These are phyloP conservation scores for Capsicum chinense DNA, from an alignment of 257 asterid species.

Conservation along the genomic window DNA sequence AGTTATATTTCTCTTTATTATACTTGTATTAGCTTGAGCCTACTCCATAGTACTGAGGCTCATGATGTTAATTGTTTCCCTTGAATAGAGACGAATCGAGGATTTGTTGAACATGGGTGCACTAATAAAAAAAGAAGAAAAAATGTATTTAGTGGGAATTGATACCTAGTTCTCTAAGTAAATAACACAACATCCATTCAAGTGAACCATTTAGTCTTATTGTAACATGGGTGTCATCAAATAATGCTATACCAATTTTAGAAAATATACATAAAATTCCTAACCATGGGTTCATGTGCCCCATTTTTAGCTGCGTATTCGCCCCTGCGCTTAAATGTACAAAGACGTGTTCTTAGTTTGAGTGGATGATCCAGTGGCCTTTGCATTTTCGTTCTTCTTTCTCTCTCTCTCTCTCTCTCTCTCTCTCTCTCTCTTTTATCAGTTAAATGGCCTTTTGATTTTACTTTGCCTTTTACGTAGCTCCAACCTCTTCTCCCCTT, in stretches of 20 bases:
- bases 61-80: neutral
- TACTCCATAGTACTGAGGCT: neutral
- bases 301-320: too few relatives aligned
- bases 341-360: neutral
- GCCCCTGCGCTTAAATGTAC: neutral
- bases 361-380: neutral
- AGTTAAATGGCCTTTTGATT: neutral
- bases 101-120: too few relatives aligned
- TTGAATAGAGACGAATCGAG: too few relatives aligned
- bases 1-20: neutral
- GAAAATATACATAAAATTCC: too few relatives aligned
- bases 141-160: too few relatives aligned
- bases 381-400: neutral
- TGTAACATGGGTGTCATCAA: too few relatives aligned
- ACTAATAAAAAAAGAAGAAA: too few relatives aligned
- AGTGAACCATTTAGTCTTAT: too few relatives aligned
- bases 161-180: too few relatives aligned
- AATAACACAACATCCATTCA: too few relatives aligned
- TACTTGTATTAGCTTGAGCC: neutral
- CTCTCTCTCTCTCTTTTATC: neutral
- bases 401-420: neutral
- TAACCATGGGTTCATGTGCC: too few relatives aligned
- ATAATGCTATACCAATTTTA: too few relatives aligned
- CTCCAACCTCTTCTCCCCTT: neutral
- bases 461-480: neutral